Conservation (phyloP, 164 flowering plant genomes). For the Vitis vinifera region DNA sequence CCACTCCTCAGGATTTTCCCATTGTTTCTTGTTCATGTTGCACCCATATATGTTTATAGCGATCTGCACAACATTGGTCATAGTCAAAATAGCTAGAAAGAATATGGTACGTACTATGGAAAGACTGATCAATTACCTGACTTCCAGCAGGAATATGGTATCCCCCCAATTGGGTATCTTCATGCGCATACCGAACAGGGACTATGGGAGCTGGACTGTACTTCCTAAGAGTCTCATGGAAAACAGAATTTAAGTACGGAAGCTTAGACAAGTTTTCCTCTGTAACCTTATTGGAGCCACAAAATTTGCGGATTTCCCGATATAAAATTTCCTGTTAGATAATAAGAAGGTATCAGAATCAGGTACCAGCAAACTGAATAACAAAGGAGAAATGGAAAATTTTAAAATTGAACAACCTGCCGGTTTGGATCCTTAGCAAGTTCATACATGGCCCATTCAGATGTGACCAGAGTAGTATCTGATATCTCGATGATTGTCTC, state of each 20-base stretch:
- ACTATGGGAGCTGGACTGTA: conserved; percentile 79
- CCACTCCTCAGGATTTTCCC: conserved; percentile 81
- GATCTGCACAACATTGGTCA: conserved; percentile 46
- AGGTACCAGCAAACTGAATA: neutral
- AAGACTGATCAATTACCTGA: conserved; percentile 41
- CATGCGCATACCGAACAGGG: conserved; percentile 77
- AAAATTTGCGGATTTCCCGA: conserved; percentile 53
- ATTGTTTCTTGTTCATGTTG: conserved; percentile 77
- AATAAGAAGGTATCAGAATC: neutral
- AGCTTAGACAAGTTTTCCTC: conserved; percentile 71
- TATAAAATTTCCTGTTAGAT: conserved; percentile 49
- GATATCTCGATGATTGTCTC: conserved; percentile 82
- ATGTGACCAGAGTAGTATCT: conserved; percentile 73
- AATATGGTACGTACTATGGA: too few species aligned
- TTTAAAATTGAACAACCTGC: conserved; percentile 48
- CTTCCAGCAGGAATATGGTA: conserved; percentile 75
- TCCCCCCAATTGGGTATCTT: conserved; percentile 86
- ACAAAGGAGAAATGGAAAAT: neutral
- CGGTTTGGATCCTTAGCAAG: conserved; percentile 56
- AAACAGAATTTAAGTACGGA: conserved; percentile 69
- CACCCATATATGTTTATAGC: conserved; percentile 88
- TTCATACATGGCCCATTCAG: conserved; percentile 97
- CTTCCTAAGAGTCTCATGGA: conserved; percentile 87
- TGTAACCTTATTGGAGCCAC: conserved; percentile 54
- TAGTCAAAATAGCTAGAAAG: neutral